Evolutionary conservation across 352 stramenopile genomes (phyloP).

Genomic region (Phytophthora macrochlamydospora): DNA sequence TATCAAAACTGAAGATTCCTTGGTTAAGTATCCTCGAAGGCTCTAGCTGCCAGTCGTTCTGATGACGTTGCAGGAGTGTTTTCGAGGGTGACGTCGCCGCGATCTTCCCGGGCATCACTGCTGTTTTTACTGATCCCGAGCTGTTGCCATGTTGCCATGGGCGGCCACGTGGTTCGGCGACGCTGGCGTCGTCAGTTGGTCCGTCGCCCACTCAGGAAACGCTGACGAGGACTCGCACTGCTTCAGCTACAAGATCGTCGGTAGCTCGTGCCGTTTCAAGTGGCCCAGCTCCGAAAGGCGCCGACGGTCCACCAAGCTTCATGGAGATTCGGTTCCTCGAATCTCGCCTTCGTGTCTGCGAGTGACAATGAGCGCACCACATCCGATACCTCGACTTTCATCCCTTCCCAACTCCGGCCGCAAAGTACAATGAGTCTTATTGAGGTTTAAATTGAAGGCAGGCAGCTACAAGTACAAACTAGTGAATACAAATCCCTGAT

Average conservation of each 20-base stretch:
- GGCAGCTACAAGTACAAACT: slow-evolving; percentile 15
- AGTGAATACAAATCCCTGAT: slow-evolving; percentile 26
- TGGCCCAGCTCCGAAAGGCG: neutral
- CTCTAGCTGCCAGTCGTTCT: too few relatives aligned
- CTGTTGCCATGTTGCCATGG: neutral
- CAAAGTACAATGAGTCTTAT: slow-evolving; percentile 6
- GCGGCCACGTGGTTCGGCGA: slow-evolving; percentile 1
- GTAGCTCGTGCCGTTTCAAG: slow-evolving; percentile 11
- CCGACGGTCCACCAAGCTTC: too few relatives aligned
- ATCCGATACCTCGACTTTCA: neutral
- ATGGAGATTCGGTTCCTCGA: slow-evolving; percentile 8
- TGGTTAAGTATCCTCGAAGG: neutral
- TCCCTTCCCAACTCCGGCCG: neutral
- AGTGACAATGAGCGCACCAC: neutral
- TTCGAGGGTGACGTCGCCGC: neutral
- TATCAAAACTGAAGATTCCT: neutral
- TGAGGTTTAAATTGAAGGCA: slow-evolving; percentile 21
- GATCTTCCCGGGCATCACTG: neutral
- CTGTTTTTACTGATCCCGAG: neutral
- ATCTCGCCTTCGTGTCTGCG: slow-evolving; percentile 6
- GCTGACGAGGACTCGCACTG: neutral
- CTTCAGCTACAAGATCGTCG: slow-evolving; percentile 10
- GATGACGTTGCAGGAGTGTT: neutral
- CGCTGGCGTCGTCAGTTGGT: slow-evolving; percentile 8
- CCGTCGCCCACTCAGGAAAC: neutral